Evolutionary conservation across 2,329 filamentous ascomycete species (phyloP), one percentile per base, ranked within the genome.

Genomic region (Fusarium piperis): DNA sequence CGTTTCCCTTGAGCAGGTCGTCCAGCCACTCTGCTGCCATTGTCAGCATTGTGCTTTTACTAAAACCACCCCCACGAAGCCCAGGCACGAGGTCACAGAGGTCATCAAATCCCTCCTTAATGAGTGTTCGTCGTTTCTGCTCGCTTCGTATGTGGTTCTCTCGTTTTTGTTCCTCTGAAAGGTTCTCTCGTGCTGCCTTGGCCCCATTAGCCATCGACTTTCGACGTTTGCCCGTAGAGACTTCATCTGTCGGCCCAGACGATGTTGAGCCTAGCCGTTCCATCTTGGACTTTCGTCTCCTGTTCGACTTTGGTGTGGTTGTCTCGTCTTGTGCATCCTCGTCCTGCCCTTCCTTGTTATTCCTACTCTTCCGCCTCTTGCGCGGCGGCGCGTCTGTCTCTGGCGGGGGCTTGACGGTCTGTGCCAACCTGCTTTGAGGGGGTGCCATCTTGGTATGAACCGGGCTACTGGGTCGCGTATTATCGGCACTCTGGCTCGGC

Each of bases 91-190:
- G 85, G 30, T 90, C 86, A 71, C 89, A 89, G n/a, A 97, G 83
- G 64, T 95, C 92, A 46, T 94, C 92, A 74, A 95, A 97, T 0
- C 93, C 93, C 72, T 93, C 88, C 77, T 94, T 92, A 76, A 95
- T 95, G 52, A 94, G 84, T 28, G 93, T 94, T 53, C 94, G 87
- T 35, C 94, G 88, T 81, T 96, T 97, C 82, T 97, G 93, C 78
- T 97, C 94, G 59, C 94, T 96, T 59, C 91, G 87, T 71, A 97
- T 96, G 78, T 97, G 94, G 74, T 97, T 97, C 76, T 91, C 91
- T 51, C 93, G 87, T 81, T 95, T 96, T 80, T 96, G 92, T 67
- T 92, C 91, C 73, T 95, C 93, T 0, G 90, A 89, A 5, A 96
- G 90, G 74, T 97, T 97, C 78, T 91, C 92, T 28, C 92, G 83